phyloP scores from a whole-genome alignment of 768 basidiomycete genomes.

The Russula griseocarnosa region DNA sequence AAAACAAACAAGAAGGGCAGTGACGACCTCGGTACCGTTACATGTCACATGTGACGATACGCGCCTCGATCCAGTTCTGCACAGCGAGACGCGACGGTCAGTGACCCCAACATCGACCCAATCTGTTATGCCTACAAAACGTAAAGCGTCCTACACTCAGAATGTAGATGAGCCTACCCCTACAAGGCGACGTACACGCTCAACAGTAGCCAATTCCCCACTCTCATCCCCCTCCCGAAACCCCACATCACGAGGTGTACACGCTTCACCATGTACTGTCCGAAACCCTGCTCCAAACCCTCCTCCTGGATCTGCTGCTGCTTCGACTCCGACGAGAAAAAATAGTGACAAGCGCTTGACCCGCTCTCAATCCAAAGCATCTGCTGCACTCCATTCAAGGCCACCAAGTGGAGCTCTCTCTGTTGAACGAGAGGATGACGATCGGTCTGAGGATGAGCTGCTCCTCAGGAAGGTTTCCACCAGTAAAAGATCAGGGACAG shows the following conservation, averaged over 20 bases:
- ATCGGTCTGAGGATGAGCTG: constrained; percentile 26
- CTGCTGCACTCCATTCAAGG: background rate
- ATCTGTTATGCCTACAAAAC: constrained; percentile 34
- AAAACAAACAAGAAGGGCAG: no score
- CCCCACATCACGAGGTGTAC: background rate
- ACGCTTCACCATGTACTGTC: constrained; percentile 4
- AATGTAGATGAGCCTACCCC: constrained; percentile 24
- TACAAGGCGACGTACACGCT: constrained; percentile 29
- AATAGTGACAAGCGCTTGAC: constrained; percentile 5
- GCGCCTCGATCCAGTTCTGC: background rate
- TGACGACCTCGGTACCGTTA: background rate
- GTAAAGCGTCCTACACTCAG: constrained; percentile 30
- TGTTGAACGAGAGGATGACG: constrained; percentile 7
- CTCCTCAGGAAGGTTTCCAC: background rate
- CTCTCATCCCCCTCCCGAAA: constrained; percentile 14
- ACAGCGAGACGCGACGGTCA: background rate
- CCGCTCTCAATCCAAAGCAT: constrained; percentile 13
- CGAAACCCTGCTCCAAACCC: background rate
- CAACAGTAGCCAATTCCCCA: constrained; percentile 10
- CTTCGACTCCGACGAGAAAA: constrained; percentile 9
- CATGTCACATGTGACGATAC: background rate
- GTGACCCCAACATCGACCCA: no score
- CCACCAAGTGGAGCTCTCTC: background rate
- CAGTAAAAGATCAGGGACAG: constrained; percentile 1
- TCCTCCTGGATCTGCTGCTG: background rate